Base-by-base conservation (phyloP, 2,329 filamentous ascomycete genomes). In the Fusarium sambucinum region DNA sequence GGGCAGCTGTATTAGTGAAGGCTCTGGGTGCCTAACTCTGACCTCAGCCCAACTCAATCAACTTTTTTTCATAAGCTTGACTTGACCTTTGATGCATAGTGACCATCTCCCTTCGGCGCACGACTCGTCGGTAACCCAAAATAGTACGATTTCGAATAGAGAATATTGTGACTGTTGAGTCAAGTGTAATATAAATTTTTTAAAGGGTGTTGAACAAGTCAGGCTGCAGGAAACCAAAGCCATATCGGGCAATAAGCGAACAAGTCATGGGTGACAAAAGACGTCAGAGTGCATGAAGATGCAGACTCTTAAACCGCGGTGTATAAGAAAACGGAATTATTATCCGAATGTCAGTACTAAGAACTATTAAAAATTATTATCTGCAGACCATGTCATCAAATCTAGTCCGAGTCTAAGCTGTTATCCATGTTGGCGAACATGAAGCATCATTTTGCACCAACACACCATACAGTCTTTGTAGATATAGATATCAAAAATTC, bases 191-290 rank as follows among this genome's bases (percentile, higher is more conserved):
- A 51, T 29, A 23, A 37, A n/a, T 14, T 37, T 27, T n/a, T 66
- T 14, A 47, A 67, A 62, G 52, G 32, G 52, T 35, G 45, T 50
- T 63, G 45, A 56, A 67, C 30, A 66, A 56, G 41, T 68, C 67
- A 45, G 68, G 37, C 59, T 60, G 52, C 59, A 68, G 56, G 53
- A 45, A 52, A 50, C 47, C 35, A 38, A n/a, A 51, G 41, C 41
- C 55, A 37, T 55, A 53, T 68, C 70, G 67, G 63, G 67, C 51
- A 25, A 59, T 32, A 45, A 54, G 30, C 48, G 23, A 32, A 48
- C 29, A 41, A 32, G 51, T 35, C 60, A 40, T 19, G 7, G 6
- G 23, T 35, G 52, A 27, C 19, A 19, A 33, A 29, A 40, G 41
- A 42, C 38, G 53, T 67, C 51, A 42, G 40, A 54, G 53, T 54